Evolutionary conservation across 2,329 filamentous ascomycete species (phyloP), one percentile per base, ranked within the genome.

Genomic region (Paracoccidioides lutzii): DNA sequence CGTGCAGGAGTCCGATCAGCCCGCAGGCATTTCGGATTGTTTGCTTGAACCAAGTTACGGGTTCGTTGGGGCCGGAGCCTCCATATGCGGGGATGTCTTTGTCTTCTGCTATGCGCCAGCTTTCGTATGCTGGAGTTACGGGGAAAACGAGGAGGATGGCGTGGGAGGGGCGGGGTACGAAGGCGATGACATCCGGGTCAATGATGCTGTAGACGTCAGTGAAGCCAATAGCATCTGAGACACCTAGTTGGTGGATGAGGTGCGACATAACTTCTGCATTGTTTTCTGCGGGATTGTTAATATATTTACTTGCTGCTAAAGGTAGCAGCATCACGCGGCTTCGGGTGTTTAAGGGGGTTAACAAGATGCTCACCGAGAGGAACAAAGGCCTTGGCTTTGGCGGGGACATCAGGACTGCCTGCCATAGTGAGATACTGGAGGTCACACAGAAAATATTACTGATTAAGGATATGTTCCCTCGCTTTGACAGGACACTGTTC

Each of bases 1-100:
- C 87, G 68, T 97, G 93, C 48, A 97, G 69, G 33, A 97, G 72
- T 0, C 87, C 93, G 75, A 96, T 95, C 46, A 95, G 74, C 0
- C 91, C 91, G 69, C 91, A 97, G 0, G 91, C 89, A 68, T 97
- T 95, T 58, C 87, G 81, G 64, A 97, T 96, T 0, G 90, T 97
- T 75, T 97, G 91, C 63, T 82, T 87, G 78, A 90, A 97, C 93
- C 91, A 98, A 6, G 95, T 66, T 0, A 96, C 88, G 4, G 88
- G 84, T 66, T 96, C 88, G 0, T 65, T 66, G 0, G 78, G 72
- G 1, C 90, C 90, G 15, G 76, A 77, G 45, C 85, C 86, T 0
- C 69, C 67, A 74, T 95, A 95, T 42, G 83, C 80, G 2, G 74
- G 61, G 44, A 75, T 74, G 28, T 78, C 68, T 52, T 75, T 74